Evolutionary conservation across 257 asterid species (phyloP).

Genomic region (Solanum pennellii): DNA sequence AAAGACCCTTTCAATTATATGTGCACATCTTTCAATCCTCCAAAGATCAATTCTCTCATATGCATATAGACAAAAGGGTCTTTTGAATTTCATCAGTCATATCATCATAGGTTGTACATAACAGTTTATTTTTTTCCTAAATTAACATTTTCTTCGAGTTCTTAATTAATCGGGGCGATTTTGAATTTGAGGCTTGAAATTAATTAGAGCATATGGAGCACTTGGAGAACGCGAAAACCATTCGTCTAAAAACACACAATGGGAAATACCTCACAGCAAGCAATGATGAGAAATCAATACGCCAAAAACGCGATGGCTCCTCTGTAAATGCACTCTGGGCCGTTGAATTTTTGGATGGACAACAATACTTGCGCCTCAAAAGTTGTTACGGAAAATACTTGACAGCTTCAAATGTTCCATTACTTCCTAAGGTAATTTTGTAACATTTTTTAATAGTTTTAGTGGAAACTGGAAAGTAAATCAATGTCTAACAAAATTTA

Average conservation of each 20-base stretch:
- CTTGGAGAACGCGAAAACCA: constrained; percentile 50
- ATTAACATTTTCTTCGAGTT: background rate
- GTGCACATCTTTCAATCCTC: background rate
- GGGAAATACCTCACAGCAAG: constrained; percentile 63
- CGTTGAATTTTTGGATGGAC: constrained; percentile 54
- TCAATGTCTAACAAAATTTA: background rate
- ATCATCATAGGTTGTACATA: background rate
- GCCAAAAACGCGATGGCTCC: constrained; percentile 51
- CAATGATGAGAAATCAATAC: constrained; percentile 44
- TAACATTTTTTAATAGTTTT: too few relatives aligned
- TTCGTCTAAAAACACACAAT: constrained; percentile 63
- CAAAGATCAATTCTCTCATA: background rate
- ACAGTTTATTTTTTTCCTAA: background rate
- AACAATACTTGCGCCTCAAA: constrained; percentile 40
- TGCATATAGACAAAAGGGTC: background rate
- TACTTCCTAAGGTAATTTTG: constrained; percentile 41
- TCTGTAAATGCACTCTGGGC: constrained; percentile 41
- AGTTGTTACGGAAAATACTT: constrained; percentile 69
- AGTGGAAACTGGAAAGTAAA: background rate
- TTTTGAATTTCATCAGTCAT: background rate
- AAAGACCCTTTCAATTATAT: background rate
- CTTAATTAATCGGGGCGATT: background rate
- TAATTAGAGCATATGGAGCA: constrained; percentile 52
- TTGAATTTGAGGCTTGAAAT: background rate
- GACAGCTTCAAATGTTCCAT: constrained; percentile 50